Evolutionary conservation across 495 filamentous ascomycete species (phyloP), one percentile per base, ranked within the genome.

Genomic region (Lophiotrema nucula): DNA sequence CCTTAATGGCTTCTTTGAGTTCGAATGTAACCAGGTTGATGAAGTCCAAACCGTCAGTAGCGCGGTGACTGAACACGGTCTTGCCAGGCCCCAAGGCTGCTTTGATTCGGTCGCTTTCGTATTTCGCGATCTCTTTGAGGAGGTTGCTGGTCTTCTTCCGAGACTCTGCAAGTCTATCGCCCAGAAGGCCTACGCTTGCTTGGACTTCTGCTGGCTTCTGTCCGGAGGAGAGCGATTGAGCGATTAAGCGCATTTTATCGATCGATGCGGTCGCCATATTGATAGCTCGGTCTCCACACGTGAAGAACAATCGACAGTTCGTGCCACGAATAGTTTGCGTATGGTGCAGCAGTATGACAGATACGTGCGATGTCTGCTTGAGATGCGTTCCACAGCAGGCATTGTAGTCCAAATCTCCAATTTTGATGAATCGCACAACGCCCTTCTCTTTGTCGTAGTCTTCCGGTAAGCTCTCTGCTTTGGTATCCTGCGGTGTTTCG

Each of bases 381-480:
- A 62, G 39, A 43, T 62, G 58, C 2, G 58, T 62, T 1, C 51
- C 58, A 21, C 58, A 62, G 33, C 58, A 62, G 1, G 58, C 43
- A 41, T 62, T 62, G 42, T 37, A 41, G 21, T 62, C 58, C 26
- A 62, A 16, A 27, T 51, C 39, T 4, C 58, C 58, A 19, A 62
- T 62, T 10, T 23, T 24, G 46, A 62, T 56, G 45, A 45, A 55
- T 15, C 58, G 44, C 16, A 62, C 52, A 15, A 56, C 46, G 2
- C 58, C 58, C 25, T 56, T 62, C 19, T 56, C 51, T 45, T 42
- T 27, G 25, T 56, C 58, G 26, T 62, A 62, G 39, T 62, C 52
- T 1, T 26, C 46, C 2, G 58, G 58, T 38, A 62, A 27, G 22
- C 41, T 60, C 4, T 49, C 35, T 37, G 23, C 16, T 19, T 38